phyloP scores from a whole-genome alignment of 225 moss, liverwort and hornwort species.

The Takakia lepidozioides region DNA sequence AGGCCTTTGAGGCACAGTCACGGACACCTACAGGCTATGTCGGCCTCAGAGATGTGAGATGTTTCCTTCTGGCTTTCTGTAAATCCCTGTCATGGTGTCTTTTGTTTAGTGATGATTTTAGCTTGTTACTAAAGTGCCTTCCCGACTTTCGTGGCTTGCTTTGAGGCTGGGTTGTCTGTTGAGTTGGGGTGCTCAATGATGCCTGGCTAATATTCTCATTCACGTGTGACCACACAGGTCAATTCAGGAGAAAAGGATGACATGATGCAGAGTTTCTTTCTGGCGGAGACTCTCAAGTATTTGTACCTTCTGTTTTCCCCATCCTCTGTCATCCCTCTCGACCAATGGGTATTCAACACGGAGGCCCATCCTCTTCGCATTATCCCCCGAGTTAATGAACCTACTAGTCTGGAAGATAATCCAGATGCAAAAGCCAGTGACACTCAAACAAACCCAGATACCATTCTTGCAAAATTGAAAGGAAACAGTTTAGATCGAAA shows the following conservation, averaged over 20 bases:
- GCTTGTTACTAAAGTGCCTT: no score
- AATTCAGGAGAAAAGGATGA: slow-evolving; percentile 68
- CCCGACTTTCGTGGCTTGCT: no score
- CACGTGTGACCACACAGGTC: slow-evolving; percentile 34
- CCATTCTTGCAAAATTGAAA: no score
- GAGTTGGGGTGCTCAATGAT: no score
- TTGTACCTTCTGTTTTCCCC: slow-evolving; percentile 90
- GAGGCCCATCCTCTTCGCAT: slow-evolving; percentile 91
- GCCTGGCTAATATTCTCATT: no score
- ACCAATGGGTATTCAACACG: slow-evolving; percentile 96
- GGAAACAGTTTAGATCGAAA: no score
- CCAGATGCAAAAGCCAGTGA: no score
- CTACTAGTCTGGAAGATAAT: slow-evolving; percentile 42
- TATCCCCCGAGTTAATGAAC: slow-evolving; percentile 40
- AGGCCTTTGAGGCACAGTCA: slow-evolving; percentile 82
- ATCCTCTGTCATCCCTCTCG: slow-evolving; percentile 65
- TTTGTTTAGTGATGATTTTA: no score
- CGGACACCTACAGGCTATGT: slow-evolving; percentile 63
- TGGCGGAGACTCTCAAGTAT: slow-evolving; percentile 95
- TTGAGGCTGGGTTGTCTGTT: no score
- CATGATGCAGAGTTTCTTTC: slow-evolving; percentile 96
- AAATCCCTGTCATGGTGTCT: no score
- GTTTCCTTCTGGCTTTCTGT: no score
- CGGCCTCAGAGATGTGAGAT: slow-evolving; percentile 78
- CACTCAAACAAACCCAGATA: no score